Base-by-base conservation (phyloP, 2,329 filamentous ascomycete species). In the Leptographium flavum region DNA sequence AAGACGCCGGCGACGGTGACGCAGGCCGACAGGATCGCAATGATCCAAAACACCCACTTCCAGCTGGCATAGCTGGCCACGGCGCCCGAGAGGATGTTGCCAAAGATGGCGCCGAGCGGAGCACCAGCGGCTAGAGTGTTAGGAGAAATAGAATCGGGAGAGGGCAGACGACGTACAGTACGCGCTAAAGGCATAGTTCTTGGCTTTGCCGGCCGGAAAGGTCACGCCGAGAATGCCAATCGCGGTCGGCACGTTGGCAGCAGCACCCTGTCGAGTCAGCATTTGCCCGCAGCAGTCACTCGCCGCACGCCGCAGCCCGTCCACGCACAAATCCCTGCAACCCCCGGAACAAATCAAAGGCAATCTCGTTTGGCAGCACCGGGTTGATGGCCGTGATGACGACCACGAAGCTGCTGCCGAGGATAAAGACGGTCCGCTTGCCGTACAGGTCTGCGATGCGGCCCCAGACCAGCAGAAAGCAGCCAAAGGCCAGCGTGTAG, bases 391-490 rank as follows among this genome's bases (percentile, higher is more conserved):
- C 64, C 5, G 74, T 72, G 0, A 72, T 70, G 1, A 69, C 56
- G 1, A 76, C 73, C 5, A 82, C 70, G 68, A 78, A 82, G 5
- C 71, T 66, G 2, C 76, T 79, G 0, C 78, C 79, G 46, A 65
- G 64, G 31, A 82, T 67, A 58, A 82, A 83, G 50, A 82, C 77
- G 35, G 68, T 61, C 4, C 76, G 68, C 56, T 79, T 79, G 42
- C 78, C 77, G 49, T 76, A 81, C 39, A 82, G 68, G 56, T 83
- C 78, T 42, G 74, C 79, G n/a, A 82, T 67, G n/a, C 78, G 67
- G 22, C 78, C 79, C 76, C 77, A 82, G 15, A 83, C 63, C 14
- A 83, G 61, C 27, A 82, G 61, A 54, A 82, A 81, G 58, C 77
- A 81, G 37, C 76, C 78, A 52, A 82, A 82, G 0, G 76, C 67